Percentiles rank a stretch among this genome's conserved stretches.
Conservation (phyloP, 2,329 filamentous ascomycete species). For the Dactylellina haptotyla region DNA sequence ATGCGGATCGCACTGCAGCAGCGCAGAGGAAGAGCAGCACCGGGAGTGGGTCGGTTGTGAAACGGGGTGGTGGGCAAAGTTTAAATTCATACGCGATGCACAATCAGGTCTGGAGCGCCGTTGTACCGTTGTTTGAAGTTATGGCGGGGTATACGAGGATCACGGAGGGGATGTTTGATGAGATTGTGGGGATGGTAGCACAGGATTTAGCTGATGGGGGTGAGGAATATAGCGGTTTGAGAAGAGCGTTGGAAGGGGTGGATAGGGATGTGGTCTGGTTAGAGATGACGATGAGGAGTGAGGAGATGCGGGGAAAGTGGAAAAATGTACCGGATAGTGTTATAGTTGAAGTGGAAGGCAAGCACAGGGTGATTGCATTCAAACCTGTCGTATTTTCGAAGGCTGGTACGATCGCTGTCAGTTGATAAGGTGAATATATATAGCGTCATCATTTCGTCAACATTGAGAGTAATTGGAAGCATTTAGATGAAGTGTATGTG, state of each 20-base stretch:
- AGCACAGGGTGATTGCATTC: conserved; percentile 29
- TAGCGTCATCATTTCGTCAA: no score
- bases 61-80: conserved; percentile 1
- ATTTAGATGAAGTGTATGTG: no score
- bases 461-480: no score
- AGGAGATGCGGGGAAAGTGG: conserved; percentile 55
- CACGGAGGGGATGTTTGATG: conserved; percentile 76
- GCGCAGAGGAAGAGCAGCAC: conserved; percentile 23
- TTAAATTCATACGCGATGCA: conserved; percentile 45
- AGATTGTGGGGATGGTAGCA: conserved; percentile 72
- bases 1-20: conserved; percentile 48
- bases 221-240: conserved; percentile 62
- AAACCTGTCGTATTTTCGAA: conserved; percentile 20
- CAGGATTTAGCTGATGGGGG: conserved; percentile 63
- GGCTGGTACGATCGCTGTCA: background rate
- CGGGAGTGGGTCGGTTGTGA: conserved; percentile 31
- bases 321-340: conserved; percentile 64
- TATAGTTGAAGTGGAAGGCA: conserved; percentile 59
- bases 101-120: conserved; percentile 72
- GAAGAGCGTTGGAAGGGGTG: conserved; percentile 69
- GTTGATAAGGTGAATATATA: no score
- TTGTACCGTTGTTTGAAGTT: conserved; percentile 69
- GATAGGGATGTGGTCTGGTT: conserved; percentile 85
- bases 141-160: conserved; percentile 73
- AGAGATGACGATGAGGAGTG: conserved; percentile 66